Evolutionary conservation across 805 yeast genomes (phyloP).

Genomic region (Alloascoidea hylecoeti): DNA sequence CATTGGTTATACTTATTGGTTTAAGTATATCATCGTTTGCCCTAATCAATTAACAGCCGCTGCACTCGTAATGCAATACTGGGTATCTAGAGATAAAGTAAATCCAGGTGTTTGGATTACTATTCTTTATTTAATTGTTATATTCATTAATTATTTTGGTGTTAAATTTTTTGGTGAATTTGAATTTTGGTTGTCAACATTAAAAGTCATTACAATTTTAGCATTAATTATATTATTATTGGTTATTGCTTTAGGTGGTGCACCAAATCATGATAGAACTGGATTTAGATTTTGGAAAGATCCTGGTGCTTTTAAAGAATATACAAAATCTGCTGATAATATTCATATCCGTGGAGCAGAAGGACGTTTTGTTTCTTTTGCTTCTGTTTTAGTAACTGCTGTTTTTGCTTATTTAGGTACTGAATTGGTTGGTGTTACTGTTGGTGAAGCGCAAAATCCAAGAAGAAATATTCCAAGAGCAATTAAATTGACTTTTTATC

Average conservation of each 20-base stretch:
- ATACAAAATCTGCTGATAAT: constrained; percentile 20
- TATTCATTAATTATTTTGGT: constrained; percentile 28
- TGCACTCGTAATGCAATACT: constrained; percentile 35
- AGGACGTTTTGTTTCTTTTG: constrained; percentile 49
- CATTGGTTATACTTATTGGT: constrained; percentile 48
- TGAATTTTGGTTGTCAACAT: constrained; percentile 41
- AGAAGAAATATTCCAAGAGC: constrained; percentile 60
- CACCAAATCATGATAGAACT: constrained; percentile 56
- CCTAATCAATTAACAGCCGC: constrained; percentile 61
- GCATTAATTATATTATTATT: constrained; percentile 55
- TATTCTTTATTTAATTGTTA: constrained; percentile 28
- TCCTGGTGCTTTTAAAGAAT: constrained; percentile 50
- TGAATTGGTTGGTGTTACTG: constrained; percentile 57
- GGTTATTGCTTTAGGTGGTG: constrained; percentile 61
- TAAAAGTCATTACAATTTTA: constrained; percentile 51
- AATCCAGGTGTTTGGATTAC: constrained; percentile 39
- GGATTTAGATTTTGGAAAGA: constrained; percentile 59
- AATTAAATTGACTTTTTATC: constrained; percentile 52
- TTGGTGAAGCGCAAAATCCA: constrained; percentile 62
- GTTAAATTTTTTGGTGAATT: constrained; percentile 30
- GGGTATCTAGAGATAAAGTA: constrained; percentile 25
- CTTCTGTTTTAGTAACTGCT: constrained; percentile 49
- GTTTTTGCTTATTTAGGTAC: constrained; percentile 63
- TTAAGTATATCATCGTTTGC: constrained; percentile 38
- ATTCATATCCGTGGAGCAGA: constrained; percentile 23